A percentile compares a stretch with the other conserved stretches of the same genome.
These are phyloP conservation scores for Oryza coarctata DNA, from an alignment of 176 grass and related monocot genomes.

Conservation along the genomic window DNA sequence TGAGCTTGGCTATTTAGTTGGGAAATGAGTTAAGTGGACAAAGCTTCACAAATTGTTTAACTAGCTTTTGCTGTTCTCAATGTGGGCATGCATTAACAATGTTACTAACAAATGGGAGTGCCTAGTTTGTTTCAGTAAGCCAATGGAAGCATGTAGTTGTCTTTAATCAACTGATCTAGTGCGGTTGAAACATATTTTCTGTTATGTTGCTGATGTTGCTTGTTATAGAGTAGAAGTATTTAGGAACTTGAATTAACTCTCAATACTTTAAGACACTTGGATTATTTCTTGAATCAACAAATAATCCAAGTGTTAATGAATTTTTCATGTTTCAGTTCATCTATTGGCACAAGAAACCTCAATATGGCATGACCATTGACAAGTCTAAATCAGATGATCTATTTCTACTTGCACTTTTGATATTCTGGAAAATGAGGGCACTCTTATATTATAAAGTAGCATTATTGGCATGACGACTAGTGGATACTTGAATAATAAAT, in stretches of 20 bases:
- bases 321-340: not conserved
- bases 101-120: not conserved
- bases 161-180: not conserved
- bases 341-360: not conserved
- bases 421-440: not conserved
- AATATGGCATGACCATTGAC: not conserved
- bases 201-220: not conserved
- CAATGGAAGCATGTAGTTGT: not conserved
- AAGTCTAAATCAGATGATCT: not conserved
- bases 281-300: conserved; percentile 12
- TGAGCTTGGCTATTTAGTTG: not conserved
- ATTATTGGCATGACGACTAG: not conserved
- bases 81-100: not conserved
- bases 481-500: not conserved
- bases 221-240: not conserved
- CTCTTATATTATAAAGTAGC: not conserved
- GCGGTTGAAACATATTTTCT: conserved; percentile 4
- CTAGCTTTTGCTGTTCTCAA: not conserved
- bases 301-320: not conserved
- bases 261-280: not conserved
- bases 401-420: not conserved
- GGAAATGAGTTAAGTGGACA: not conserved
- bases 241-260: not conserved
- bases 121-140: not conserved
- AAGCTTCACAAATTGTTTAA: not conserved